Evolutionary conservation across 116 monocot genomes (phyloP).

Genomic region (Trichopus zeylanicus): DNA sequence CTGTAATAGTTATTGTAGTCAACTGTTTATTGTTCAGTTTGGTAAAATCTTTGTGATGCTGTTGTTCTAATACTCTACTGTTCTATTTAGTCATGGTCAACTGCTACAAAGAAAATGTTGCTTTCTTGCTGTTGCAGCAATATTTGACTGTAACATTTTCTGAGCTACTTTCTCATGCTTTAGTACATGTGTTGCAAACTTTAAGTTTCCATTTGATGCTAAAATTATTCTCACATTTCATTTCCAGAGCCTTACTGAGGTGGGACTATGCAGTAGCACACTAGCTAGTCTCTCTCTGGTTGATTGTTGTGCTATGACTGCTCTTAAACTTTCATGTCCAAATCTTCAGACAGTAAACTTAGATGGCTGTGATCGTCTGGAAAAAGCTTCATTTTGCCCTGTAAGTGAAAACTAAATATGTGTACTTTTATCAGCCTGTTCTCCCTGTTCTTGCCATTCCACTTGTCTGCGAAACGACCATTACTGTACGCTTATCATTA

Average conservation of each 20-base stretch:
- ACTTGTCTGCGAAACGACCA: background rate
- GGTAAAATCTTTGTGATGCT: too few species aligned
- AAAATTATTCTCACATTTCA: background rate
- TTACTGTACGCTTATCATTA: too few species aligned
- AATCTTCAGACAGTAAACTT: constrained; percentile 69
- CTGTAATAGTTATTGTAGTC: too few species aligned
- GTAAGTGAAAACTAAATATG: constrained; percentile 65
- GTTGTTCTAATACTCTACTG: too few species aligned
- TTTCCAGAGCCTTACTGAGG: constrained; percentile 68
- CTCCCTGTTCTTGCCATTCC: background rate
- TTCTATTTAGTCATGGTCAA: too few species aligned
- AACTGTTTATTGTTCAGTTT: too few species aligned
- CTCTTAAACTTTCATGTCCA: constrained; percentile 71
- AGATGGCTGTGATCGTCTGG: constrained; percentile 94
- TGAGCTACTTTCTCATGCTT: too few species aligned
- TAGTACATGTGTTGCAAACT: background rate
- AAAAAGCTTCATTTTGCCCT: constrained; percentile 79
- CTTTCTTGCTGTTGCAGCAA: too few species aligned
- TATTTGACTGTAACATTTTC: too few species aligned
- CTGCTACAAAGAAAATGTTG: too few species aligned
- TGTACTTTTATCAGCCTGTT: background rate
- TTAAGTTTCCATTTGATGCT: background rate
- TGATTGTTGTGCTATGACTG: constrained; percentile 68
- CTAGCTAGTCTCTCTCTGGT: constrained; percentile 65
- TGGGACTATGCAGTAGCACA: constrained; percentile 52